Evolutionary conservation across 2,329 filamentous ascomycete species (phyloP), one percentile per base, ranked within the genome.

Genomic region (Penicillium brevicompactum): DNA sequence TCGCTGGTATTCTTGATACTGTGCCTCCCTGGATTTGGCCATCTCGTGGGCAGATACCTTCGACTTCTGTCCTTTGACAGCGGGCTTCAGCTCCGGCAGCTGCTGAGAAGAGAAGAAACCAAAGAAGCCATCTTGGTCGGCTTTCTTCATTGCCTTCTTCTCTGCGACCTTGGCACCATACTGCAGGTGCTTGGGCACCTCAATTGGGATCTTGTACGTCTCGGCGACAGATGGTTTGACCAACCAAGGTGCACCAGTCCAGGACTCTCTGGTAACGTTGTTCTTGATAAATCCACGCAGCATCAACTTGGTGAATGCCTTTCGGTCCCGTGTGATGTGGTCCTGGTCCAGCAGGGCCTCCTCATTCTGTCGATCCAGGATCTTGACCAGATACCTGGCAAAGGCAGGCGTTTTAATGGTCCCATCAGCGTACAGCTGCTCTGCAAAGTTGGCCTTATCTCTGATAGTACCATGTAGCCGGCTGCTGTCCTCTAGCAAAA

Each of bases 201-300:
- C 86, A n/a, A 87, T 92, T 58, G 91, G 88, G 59, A 99, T 94
- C 59, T 91, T 87, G 73, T 94, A 96, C 59, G 87, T 83, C 44
- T 86, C 85, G 1, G 94, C 94, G 56, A 96, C 87, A 51, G 91
- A 87, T 34, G 89, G 84, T 76, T 95, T 97, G 16, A 97, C 93
- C 52, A 96, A 79, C 94, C 94, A 99, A 0, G 94, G 93, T 0
- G 94, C 94, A n/a, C 93, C 93, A 57, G 87, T 93, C 91, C 92
- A 97, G 4, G 91, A 85, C 68, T 97, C 94, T 58, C 93, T 82
- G 2, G 87, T 89, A n/a, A 97, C 89, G 0, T 92, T 94, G 74
- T 95, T 92, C 71, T 96, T 96, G 61, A 99, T 90, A 63, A 97
- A 99, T 5, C 92, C 91, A 32, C 93, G 87, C 40, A 99, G 80